Evolutionary conservation across 306 rosid species (phyloP).

Genomic region (Rubus idaeus): DNA sequence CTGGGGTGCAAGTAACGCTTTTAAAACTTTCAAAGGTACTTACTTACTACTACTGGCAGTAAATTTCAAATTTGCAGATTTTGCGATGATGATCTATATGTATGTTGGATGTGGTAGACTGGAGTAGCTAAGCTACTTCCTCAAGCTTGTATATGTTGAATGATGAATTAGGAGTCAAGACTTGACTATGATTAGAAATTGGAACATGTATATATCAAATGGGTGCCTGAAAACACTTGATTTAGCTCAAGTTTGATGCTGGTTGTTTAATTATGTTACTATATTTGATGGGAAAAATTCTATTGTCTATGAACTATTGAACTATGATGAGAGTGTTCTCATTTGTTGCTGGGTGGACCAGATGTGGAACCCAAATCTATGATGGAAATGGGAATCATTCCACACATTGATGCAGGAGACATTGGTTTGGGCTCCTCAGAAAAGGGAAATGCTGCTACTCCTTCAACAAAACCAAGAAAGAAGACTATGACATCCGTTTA

Average conservation of each 20-base stretch:
- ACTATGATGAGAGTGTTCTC: neutral
- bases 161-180: too few relatives aligned
- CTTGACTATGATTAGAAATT: too few relatives aligned
- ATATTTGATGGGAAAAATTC: too few relatives aligned
- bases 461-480: conserved; percentile 74
- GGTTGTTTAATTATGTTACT: too few relatives aligned
- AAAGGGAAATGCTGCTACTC: conserved; percentile 48
- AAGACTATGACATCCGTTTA: conserved; percentile 96
- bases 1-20: conserved; percentile 61
- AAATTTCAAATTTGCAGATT: neutral
- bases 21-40: conserved; percentile 69
- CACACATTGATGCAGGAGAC: conserved; percentile 60
- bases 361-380: conserved; percentile 71
- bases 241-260: too few relatives aligned
- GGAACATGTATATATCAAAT: too few relatives aligned
- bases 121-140: too few relatives aligned
- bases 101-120: too few relatives aligned
- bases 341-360: conserved; percentile 32
- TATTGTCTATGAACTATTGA: neutral
- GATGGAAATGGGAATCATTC: conserved; percentile 68
- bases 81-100: neutral
- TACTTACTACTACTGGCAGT: neutral
- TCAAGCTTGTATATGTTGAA: too few relatives aligned
- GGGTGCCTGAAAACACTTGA: too few relatives aligned
- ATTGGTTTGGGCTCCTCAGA: conserved; percentile 70